phyloP scores from a whole-genome alignment of 495 filamentous ascomycete species.

The Articulospora tetracladia region DNA sequence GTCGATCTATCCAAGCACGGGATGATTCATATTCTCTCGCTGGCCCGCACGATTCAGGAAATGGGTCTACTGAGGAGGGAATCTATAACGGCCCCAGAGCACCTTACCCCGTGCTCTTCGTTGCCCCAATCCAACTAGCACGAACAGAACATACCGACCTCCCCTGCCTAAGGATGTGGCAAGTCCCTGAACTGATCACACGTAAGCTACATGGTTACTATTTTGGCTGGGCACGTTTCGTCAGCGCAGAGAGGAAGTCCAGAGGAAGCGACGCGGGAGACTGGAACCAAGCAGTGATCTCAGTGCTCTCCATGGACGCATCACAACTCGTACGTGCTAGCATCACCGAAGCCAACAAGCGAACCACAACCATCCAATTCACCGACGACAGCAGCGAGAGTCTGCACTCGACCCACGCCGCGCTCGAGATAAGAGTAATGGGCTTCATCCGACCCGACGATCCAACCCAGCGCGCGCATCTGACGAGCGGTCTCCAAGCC shows the following conservation, averaged over 20 bases:
- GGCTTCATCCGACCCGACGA: constrained; percentile 42
- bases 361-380: constrained; percentile 37
- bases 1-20: constrained; percentile 20
- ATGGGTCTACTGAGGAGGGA: constrained; percentile 18
- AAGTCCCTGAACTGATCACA: constrained; percentile 39
- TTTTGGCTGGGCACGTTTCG: constrained; percentile 55
- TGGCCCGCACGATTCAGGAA: constrained; percentile 9
- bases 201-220: constrained; percentile 55
- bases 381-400: constrained; percentile 46
- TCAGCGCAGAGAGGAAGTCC: constrained; percentile 8
- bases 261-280: constrained; percentile 9
- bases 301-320: constrained; percentile 36
- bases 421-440: constrained; percentile 50
- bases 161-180: constrained; percentile 3
- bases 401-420: constrained; percentile 27
- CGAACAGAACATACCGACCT: background rate
- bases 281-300: constrained; percentile 55
- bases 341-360: constrained; percentile 29
- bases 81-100: constrained; percentile 47
- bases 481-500: constrained; percentile 28
- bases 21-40: constrained; percentile 17
- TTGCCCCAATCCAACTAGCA: constrained; percentile 38
- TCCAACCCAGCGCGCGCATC: constrained; percentile 6
- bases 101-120: constrained; percentile 56
- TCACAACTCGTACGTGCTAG: constrained; percentile 33